Base-by-base conservation (phyloP, 805 yeast genomes). In the Myxozyma geophila region DNA sequence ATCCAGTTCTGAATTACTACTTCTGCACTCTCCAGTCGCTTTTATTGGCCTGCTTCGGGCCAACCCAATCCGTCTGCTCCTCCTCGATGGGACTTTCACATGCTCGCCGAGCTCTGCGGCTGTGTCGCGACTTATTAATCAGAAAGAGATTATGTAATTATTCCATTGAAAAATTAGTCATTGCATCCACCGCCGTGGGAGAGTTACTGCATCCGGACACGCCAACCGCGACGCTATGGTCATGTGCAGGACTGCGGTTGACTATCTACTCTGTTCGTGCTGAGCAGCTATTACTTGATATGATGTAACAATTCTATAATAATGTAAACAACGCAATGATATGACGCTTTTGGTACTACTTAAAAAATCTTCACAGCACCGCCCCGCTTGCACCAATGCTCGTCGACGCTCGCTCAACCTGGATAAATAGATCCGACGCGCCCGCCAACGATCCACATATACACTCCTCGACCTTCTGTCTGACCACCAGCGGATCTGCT, bases 401-500 rank as follows among this genome's bases (percentile, higher is more conserved):
- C 9, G 48, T 33, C 13, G 60, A 12, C 35, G 47, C 55, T 48
- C 56, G 41, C 50, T 67, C 70, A n/a, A 63, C 63, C 60, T 67
- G 68, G 13, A 67, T 50, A 43, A 62, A 63, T 53, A 67, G 15
- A 47, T 67, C 58, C 35, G 54, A 21, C n/a, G 60, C 62, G 7
- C 65, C 66, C 19, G 48, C 55, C n/a, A 62, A 21, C 41, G 65
- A 60, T 15, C 54, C 53, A 54, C 64, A 49, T 5, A 90, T 83
- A 40, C 86, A 77, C 58, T 78, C 80, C 62, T 83, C 86, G 8
- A 87, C 87, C 70, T 86, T 82, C 63, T 81, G 82, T 67, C 87
- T 83, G 36, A 89, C 83, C 47, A 79, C 81, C 0, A 85, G 79
- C 7, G 85, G 79, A 72, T 85, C 87, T 62, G 89, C 92, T 1